Evolutionary conservation across 352 stramenopile genomes (phyloP), one percentile per base, ranked within the genome.

Genomic region (Phytophthora quininea): DNA sequence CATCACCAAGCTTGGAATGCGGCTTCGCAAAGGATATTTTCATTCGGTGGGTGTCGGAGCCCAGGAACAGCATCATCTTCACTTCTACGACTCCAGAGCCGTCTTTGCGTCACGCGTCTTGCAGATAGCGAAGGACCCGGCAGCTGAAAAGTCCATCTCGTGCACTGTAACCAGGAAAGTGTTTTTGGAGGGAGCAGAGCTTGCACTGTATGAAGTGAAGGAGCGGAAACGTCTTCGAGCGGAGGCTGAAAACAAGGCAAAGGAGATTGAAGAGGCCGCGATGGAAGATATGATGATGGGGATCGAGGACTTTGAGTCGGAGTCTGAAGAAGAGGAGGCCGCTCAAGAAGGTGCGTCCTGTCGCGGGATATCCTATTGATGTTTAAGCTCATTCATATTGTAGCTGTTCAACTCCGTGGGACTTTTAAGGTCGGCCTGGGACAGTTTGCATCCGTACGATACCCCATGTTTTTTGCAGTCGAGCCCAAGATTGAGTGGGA

Each of bases 271-370:
- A 53, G 89, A 96, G 55, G 89, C 89, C 52, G 89, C 88, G 37
- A 96, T 96, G 88, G 88, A 96, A 64, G 89, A 96, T 63, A 96
- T 96, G 86, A 95, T 96, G 88, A 92, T 96, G 84, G 86, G 84
- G 30, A 95, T 96, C 38, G 89, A 92, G 73, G 89, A 96, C 72
- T 96, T 93, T 54, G 89, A 96, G 63, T 93, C 79, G 2, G 84
- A 92, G 45, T 86, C 83, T 7, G 89, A 96, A 58, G 89, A 96
- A 66, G 84, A 93, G 30, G 71, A 80, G 58, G 68, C 76, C 3
- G 70, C 75, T 43, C 87, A 92, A 80, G 80, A 92, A 77, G 76
- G 79, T 91, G 52, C 32, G 67, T 63, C 48, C 2, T 35, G 40
- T 14, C 11, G 35, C 14, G 24, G 51, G 24, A 11, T n/a, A n/a